phyloP scores from a whole-genome alignment of 495 filamentous ascomycete species.

The Penicillium salamii region DNA sequence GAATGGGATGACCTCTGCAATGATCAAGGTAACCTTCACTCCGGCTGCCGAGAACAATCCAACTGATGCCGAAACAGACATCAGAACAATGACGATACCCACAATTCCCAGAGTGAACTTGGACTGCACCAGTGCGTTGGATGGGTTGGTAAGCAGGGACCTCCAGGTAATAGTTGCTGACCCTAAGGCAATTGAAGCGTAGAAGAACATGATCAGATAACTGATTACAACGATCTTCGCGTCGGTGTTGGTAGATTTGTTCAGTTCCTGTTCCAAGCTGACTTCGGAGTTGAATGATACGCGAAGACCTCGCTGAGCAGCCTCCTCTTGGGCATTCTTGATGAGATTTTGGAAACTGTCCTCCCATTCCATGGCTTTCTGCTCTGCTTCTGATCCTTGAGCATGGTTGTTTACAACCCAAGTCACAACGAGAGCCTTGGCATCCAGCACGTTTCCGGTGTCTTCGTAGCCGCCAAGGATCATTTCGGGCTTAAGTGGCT shows the following conservation, averaged over 20 bases:
- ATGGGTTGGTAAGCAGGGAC: conserved; percentile 74
- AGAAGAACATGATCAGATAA: conserved; percentile 98
- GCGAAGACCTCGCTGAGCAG: conserved; percentile 69
- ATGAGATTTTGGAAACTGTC: conserved; percentile 68
- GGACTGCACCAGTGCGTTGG: conserved; percentile 82
- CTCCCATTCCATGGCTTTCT: conserved; percentile 86
- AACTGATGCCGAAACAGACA: conserved; percentile 94
- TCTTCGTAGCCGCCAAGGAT: conserved; percentile 78
- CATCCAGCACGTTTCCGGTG: conserved; percentile 64
- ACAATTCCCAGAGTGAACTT: conserved; percentile 92
- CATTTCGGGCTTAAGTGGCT: conserved; percentile 80
- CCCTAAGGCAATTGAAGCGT: conserved; percentile 87
- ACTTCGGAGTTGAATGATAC: conserved; percentile 94
- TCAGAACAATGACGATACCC: conserved; percentile 91
- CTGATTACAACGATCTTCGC: conserved; percentile 96
- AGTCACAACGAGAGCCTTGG: conserved; percentile 78
- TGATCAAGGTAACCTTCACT: conserved; percentile 92
- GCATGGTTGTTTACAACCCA: conserved; percentile 94
- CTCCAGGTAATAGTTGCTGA: conserved; percentile 75
- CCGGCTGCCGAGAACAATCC: conserved; percentile 87
- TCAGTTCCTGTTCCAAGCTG: conserved; percentile 86
- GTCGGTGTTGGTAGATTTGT: conserved; percentile 96
- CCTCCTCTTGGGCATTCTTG: conserved; percentile 73
- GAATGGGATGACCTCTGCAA: conserved; percentile 97
- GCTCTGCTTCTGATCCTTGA: conserved; percentile 65